Conservation (phyloP, 2,329 filamentous ascomycete species). For the Neonectria coccinea region DNA sequence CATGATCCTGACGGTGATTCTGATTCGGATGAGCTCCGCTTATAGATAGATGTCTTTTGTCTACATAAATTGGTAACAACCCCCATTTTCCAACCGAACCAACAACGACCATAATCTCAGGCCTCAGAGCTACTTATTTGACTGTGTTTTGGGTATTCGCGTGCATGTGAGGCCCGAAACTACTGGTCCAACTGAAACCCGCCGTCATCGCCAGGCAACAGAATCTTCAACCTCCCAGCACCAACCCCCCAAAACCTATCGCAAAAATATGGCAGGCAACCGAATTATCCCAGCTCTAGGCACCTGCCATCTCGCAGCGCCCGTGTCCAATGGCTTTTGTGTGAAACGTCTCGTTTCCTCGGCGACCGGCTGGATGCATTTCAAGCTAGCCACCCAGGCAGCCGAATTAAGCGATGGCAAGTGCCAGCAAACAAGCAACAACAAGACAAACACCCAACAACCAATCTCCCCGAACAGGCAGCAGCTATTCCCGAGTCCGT, state of each 20-base stretch:
- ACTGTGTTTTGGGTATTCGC: no score
- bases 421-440: neutral
- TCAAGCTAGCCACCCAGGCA: slow-evolving; percentile 1
- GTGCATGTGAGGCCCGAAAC: no score
- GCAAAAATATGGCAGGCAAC: neutral
- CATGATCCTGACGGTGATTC: no score
- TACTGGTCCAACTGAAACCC: neutral
- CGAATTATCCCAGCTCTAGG: neutral
- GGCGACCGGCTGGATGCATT: neutral
- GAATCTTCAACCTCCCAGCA: neutral
- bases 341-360: neutral
- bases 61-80: no score
- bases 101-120: no score
- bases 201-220: neutral
- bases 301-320: neutral
- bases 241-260: no score
- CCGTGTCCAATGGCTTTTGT: neutral
- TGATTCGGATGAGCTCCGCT: no score
- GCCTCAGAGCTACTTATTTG: no score
- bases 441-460: neutral
- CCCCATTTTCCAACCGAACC: no score
- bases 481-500: neutral
- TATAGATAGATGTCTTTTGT: no score
- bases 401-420: neutral
- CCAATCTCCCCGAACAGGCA: neutral